Conservation (phyloP, 2,329 filamentous ascomycete genomes). For the Seiridium cupressi region DNA sequence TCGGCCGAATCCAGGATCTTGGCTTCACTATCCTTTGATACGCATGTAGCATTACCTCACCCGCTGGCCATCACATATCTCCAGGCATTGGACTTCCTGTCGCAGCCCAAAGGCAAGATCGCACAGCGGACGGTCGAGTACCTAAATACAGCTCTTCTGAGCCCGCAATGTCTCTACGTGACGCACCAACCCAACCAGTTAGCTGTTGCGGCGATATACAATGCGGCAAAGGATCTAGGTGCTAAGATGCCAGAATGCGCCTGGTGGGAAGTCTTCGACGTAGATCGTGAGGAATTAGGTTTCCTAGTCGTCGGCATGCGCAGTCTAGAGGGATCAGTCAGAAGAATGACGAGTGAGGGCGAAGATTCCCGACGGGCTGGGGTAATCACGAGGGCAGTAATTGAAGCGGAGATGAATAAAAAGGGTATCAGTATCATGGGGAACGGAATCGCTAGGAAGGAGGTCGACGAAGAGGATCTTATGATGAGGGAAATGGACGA, state of each 20-base stretch:
- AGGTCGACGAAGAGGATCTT: conserved; percentile 9
- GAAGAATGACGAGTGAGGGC: conserved; percentile 56
- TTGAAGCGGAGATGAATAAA: conserved; percentile 60
- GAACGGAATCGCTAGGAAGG: neutral
- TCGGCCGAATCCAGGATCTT: conserved; percentile 77
- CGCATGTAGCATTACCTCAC: conserved; percentile 82
- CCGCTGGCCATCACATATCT: conserved; percentile 87
- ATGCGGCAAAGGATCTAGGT: conserved; percentile 74
- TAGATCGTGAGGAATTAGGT: conserved; percentile 89
- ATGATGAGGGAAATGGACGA: conserved; percentile 13
- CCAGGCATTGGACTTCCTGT: conserved; percentile 76
- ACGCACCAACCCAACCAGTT: conserved; percentile 88
- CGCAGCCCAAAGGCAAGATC: conserved; percentile 46
- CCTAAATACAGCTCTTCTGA: conserved; percentile 83
- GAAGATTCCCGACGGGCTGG: conserved; percentile 39
- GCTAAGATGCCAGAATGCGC: conserved; percentile 78
- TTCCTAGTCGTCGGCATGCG: conserved; percentile 85
- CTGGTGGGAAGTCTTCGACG: conserved; percentile 99
- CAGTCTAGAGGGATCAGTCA: conserved; percentile 72
- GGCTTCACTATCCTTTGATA: conserved; percentile 74
- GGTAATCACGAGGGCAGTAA: conserved; percentile 55
- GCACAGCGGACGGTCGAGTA: conserved; percentile 69
- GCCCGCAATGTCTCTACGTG: conserved; percentile 83
- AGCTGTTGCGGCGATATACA: conserved; percentile 86
- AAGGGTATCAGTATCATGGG: conserved; percentile 39